Evolutionary conservation across 345 rosid genomes (phyloP), one percentile per base, ranked within the genome.

Genomic region (Ceriops decandra): DNA sequence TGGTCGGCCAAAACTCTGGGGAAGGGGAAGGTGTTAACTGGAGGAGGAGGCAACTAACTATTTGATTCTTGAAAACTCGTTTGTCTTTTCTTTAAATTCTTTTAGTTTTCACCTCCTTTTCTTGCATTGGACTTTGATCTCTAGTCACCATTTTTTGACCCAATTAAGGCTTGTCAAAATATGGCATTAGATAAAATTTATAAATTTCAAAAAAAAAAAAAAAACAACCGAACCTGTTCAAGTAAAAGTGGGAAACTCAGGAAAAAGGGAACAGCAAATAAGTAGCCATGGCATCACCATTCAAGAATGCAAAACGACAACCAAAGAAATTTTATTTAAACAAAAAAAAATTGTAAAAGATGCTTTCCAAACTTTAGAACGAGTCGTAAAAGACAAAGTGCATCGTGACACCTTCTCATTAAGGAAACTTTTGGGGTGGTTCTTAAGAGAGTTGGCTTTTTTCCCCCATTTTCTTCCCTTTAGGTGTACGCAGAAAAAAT

Each of bases 311-410:
- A 56, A 42, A 13, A 42, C 49, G 49, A 42, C 49, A 42, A 13
- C 49, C 49, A 13, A 0, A 11, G 49, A 42, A 38, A 38, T 9
- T 38, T 8, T 1, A 65, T 1, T 15, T 10, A 57, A 28, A 42
- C 26, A 24, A 74, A 57, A 64, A 26, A 66, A 27, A 51, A 24
- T 17, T 49, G 52, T 8, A 7, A 60, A 27, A 56, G 75, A 75
- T 68, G 77, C 68, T 73, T 68, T 65, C 31, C 59, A 36, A 66
- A 68, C 76, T 68, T 72, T 75, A 57, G 68, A 63, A 60, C 22
- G 38, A 17, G 24, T 1, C 8, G 20, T 69, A 42, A 36, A 19
- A 72, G 66, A 35, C 61, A 51, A 72, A 60, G 63, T 64, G 61
- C 46, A n/a, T 57, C 64, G 52, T 8, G 27, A 68, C 63, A 65